Evolutionary conservation across 257 asterid species (phyloP), one percentile per base, ranked within the genome.

Genomic region (Gardenia jasminoides): DNA sequence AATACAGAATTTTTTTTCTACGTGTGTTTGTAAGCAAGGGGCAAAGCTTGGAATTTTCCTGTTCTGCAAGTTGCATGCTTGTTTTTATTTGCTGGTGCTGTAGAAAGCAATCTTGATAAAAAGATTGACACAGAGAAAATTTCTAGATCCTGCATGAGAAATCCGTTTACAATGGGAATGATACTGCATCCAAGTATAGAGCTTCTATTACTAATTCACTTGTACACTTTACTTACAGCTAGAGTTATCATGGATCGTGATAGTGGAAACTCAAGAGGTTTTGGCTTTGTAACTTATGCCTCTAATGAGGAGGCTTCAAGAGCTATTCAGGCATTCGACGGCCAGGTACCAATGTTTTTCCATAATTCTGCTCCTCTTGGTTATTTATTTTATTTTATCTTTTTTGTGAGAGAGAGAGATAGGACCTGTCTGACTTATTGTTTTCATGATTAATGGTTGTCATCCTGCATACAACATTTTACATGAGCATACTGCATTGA

Each of bases 221-320:
- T 7, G 16, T 80, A 70, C 58, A 44, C 77, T 39, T 69, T 79
- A 61, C 69, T 78, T 86, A 87, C 93, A 95, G 99, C 93, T 76
- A 91, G 88, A 83, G 79, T 95, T 82, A 85, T 95, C 77, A 44
- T 78, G 85, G 98, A 95, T 80, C 99, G 97, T 61, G 96, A 84
- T 11, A 82, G 91, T 79, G 99, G 99, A 72, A 88, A 94, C 80
- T 94, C 99, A 1, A 84, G 98, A 58, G 99, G 99, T 24, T 95
- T 95, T 87, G 99, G 91, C 69, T 95, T 95, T 86, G 87, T 95
- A 67, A 90, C 93, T 74, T 95, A 76, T 84, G 74, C 92, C 31
- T 88, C 97, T 28, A 47, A 83, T 67, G 99, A 95, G 15, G 89
- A 86, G 67, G 99, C 99, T 70, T 74, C 92, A 74, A 86, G 85